A percentile compares a stretch with the other conserved stretches of the same genome.
Conservation (phyloP, 768 basidiomycete genomes). For the Fomitopsis pulvina region DNA sequence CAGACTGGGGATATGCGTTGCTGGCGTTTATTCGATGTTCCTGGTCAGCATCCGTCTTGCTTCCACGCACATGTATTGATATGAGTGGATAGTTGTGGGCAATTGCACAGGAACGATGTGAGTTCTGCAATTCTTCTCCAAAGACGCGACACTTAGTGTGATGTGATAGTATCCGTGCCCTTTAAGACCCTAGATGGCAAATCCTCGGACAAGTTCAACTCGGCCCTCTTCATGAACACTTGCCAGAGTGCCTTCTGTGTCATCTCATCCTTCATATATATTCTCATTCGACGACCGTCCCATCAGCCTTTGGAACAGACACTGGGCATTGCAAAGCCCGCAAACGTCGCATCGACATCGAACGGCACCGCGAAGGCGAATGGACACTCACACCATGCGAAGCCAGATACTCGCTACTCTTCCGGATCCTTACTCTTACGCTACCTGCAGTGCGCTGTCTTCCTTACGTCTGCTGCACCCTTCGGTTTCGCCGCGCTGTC, state of each 20-base stretch:
- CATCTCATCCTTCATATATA: slow-evolving; percentile 71
- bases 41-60: slow-evolving; percentile 44
- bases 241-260: slow-evolving; percentile 78
- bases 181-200: slow-evolving; percentile 64
- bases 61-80: not conserved
- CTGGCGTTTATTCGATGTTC: slow-evolving; percentile 92
- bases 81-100: slow-evolving; percentile 66
- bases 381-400: slow-evolving; percentile 26
- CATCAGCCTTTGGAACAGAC: slow-evolving; percentile 45
- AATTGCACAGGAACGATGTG: slow-evolving; percentile 90
- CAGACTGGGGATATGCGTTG: slow-evolving; percentile 61
- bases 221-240: slow-evolving; percentile 78
- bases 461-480: slow-evolving; percentile 88
- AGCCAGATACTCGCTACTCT: slow-evolving; percentile 24
- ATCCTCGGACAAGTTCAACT: slow-evolving; percentile 71
- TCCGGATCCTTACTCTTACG: slow-evolving; percentile 49
- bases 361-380: slow-evolving; percentile 14
- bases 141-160: too few species aligned
- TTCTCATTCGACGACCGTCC: slow-evolving; percentile 52
- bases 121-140: slow-evolving; percentile 17
- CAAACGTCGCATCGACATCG: slow-evolving; percentile 16
- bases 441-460: slow-evolving; percentile 79
- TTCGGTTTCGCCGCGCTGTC: slow-evolving; percentile 94
- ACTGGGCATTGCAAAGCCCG: slow-evolving; percentile 52
- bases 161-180: slow-evolving; percentile 66